Evolutionary conservation across 768 basidiomycete genomes (phyloP).

Genomic region (Termitomyces sp.): DNA sequence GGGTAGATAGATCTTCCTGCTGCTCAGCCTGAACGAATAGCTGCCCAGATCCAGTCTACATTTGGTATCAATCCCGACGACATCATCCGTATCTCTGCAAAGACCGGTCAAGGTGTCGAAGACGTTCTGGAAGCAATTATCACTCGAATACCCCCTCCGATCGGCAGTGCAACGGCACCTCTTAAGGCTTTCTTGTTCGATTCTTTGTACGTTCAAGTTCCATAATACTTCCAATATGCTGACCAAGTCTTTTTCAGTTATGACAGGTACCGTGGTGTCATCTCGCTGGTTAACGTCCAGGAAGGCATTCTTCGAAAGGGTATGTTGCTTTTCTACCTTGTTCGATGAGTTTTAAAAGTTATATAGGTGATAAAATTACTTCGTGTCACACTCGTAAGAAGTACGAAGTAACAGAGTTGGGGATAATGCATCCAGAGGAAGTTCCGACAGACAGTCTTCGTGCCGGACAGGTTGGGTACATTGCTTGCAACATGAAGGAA

Average conservation of each 20-base stretch:
- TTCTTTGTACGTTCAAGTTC: conserved; percentile 59
- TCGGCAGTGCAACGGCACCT: conserved; percentile 44
- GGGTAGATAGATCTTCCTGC: conserved; percentile 87
- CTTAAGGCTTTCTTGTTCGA: conserved; percentile 91
- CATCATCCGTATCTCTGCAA: conserved; percentile 84
- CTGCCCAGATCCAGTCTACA: conserved; percentile 75
- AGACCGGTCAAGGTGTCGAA: conserved; percentile 84
- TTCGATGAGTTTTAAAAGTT: not conserved
- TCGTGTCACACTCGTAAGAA: conserved; percentile 83
- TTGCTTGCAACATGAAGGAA: conserved; percentile 98
- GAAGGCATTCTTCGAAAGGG: conserved; percentile 82
- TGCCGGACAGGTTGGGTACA: conserved; percentile 83
- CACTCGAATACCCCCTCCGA: conserved; percentile 80
- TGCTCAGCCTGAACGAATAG: conserved; percentile 77
- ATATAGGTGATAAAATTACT: conserved; percentile 81
- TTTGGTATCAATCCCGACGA: conserved; percentile 77
- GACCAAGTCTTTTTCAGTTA: conserved; percentile 50
- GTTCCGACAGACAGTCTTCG: conserved; percentile 62
- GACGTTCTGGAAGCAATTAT: conserved; percentile 77
- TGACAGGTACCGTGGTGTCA: conserved; percentile 94
- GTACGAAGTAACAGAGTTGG: conserved; percentile 87
- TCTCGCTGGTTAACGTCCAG: conserved; percentile 83
- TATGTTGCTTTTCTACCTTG: conserved; percentile 20
- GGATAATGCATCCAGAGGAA: conserved; percentile 89
- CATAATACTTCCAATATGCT: conserved; percentile 3